Base-by-base conservation (phyloP, 805 yeast genomes). In the Wickerhamomyces tratensis region DNA sequence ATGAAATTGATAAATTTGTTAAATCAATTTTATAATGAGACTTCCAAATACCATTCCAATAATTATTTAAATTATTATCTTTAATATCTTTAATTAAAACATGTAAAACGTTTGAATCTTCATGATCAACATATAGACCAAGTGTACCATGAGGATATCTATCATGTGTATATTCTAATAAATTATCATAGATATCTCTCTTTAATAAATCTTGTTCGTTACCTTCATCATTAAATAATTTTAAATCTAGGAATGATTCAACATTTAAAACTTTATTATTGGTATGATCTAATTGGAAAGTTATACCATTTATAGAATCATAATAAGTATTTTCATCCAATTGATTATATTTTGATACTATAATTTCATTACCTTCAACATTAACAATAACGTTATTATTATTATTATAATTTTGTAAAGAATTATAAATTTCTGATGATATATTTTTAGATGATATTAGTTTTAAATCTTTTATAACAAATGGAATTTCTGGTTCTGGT, bases 1-100 rank as follows among this genome's bases (percentile, higher is more conserved):
- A 20, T 4, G 49, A 50, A 13, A 84, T 47, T 7, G 58, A 42
- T 1, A 58, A 55, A 1, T 56, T 46, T 1, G 56, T 46, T 4
- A 50, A 31, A 51, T 71, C 59, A 44, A 74, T 65, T 7, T 63
- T 56, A 62, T 86, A 88, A 46, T 67, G 64, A 1, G 95, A 80
- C 41, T 68, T 74, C 96, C 97, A 88, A 57, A 79, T 76, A 7
- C 98, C 98, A 53, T 87, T 87, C 76, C 89, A 86, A 65, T 70
- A 88, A 65, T 91, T 91, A 35, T 73, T 27, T 8, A 10, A 70
- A 38, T 84, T 77, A 59, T 82, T 86, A 50, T 77, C 68, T 60
- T 77, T 79, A 50, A 78, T 81, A 42, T 91, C 94, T 39, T 82
- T 71, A 26, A 88, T 69, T 7, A 84, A 68, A 7, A 88, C 52